These are phyloP conservation scores for Bruguiera gymnorhiza DNA, from an alignment of 345 rosid species.

Conservation along the genomic window DNA sequence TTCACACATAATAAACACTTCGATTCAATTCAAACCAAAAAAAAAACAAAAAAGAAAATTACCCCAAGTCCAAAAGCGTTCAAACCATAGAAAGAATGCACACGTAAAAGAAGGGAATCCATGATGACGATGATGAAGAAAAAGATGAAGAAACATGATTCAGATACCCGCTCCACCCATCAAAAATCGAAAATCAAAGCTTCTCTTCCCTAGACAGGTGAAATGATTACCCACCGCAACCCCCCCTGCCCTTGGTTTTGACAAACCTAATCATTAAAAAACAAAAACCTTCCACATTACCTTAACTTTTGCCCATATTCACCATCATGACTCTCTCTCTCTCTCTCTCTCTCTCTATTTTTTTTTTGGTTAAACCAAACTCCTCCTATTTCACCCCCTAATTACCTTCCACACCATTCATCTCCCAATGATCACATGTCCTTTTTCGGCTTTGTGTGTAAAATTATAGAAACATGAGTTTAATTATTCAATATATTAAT, in stretches of 20 bases:
- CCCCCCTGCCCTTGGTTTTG: constrained; percentile 24
- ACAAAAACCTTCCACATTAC: constrained; percentile 11
- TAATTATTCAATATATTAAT: too few relatives aligned
- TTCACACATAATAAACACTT: background rate
- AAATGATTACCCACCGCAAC: constrained; percentile 45
- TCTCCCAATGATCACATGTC: background rate
- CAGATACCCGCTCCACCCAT: constrained; percentile 10
- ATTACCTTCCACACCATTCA: constrained; percentile 11
- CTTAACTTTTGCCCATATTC: constrained; percentile 22
- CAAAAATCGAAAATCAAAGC: constrained; percentile 15
- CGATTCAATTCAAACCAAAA: background rate
- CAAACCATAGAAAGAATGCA: constrained; percentile 5
- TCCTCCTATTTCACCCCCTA: background rate
- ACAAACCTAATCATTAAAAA: constrained; percentile 42
- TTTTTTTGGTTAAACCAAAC: background rate
- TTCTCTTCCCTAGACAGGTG: constrained; percentile 36
- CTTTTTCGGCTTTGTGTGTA: too few relatives aligned
- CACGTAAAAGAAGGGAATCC: constrained; percentile 39
- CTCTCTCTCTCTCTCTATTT: background rate
- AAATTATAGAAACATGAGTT: too few relatives aligned
- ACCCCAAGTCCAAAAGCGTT: background rate
- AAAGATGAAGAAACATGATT: constrained; percentile 23
- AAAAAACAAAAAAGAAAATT: background rate
- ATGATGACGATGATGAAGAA: constrained; percentile 8
- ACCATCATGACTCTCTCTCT: constrained; percentile 21